These are phyloP conservation scores for Dendrobium nobile DNA, from an alignment of 106 monocot genomes.

Conservation along the genomic window DNA sequence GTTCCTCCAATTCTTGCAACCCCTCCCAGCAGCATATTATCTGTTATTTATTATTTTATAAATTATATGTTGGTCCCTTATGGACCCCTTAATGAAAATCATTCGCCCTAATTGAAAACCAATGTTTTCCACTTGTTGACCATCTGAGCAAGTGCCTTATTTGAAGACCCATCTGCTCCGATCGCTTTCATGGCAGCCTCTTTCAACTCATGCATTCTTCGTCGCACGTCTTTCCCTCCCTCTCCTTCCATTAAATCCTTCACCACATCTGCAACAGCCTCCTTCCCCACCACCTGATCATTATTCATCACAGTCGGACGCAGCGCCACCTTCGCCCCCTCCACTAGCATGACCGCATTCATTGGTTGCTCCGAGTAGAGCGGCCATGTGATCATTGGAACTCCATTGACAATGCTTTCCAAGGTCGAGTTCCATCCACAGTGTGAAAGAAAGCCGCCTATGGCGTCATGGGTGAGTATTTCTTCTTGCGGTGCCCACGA, in stretches of 20 bases:
- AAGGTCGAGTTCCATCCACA: constrained; percentile 25
- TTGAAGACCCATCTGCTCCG: not conserved
- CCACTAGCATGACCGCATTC: constrained; percentile 12
- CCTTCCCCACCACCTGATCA: constrained; percentile 1
- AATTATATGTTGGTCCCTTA: too few relatives aligned
- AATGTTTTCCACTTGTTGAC: not conserved
- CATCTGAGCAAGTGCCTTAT: not conserved
- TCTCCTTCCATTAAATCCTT: constrained; percentile 12
- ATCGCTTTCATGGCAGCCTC: not conserved
- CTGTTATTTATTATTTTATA: too few relatives aligned
- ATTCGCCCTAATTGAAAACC: too few relatives aligned
- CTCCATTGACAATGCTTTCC: constrained; percentile 16
- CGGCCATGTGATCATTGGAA: constrained; percentile 25
- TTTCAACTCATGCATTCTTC: not conserved
- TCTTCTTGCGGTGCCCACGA: constrained; percentile 10
- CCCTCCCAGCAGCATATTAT: too few relatives aligned
- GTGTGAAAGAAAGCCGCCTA: constrained; percentile 15
- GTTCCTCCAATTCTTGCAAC: too few relatives aligned
- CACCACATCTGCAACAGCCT: constrained; percentile 3
- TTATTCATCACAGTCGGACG: not conserved
- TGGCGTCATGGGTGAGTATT: constrained; percentile 6
- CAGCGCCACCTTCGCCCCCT: constrained; percentile 7
- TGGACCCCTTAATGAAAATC: too few relatives aligned
- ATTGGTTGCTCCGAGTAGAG: constrained; percentile 21
- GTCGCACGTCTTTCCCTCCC: constrained; percentile 3